Evolutionary conservation across 169 alveolate species (phyloP).

Genomic region (Theileria orientalis): DNA sequence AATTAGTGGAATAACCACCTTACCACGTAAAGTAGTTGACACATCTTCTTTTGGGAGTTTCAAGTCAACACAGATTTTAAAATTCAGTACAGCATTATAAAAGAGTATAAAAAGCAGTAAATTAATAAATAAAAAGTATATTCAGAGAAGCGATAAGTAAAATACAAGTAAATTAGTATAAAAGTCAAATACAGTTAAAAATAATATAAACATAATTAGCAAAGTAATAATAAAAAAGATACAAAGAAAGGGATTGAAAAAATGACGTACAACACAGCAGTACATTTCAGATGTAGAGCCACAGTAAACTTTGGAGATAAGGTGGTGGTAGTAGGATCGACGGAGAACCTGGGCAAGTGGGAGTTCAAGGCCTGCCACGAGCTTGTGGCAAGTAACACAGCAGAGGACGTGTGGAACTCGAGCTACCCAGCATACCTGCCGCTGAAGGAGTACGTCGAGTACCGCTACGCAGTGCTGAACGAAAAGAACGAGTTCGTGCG

Average conservation of each 20-base stretch:
- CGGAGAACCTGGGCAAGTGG: slow-evolving; percentile 56
- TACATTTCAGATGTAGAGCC: slow-evolving; percentile 56
- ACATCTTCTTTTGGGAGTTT: no score
- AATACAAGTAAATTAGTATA: no score
- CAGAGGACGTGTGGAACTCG: slow-evolving; percentile 61
- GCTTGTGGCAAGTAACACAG: slow-evolving; percentile 23
- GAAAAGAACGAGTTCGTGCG: slow-evolving; percentile 46
- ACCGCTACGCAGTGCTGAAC: slow-evolving; percentile 61
- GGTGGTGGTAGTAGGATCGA: slow-evolving; percentile 58
- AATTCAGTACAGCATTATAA: no score
- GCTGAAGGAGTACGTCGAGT: slow-evolving; percentile 37
- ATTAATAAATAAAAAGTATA: no score
- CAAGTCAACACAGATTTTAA: no score
- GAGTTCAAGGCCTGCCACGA: slow-evolving; percentile 21
- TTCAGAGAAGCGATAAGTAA: not conserved
- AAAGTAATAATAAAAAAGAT: no score
- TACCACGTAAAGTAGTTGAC: no score
- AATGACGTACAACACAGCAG: slow-evolving; percentile 57
- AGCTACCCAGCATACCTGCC: slow-evolving; percentile 60
- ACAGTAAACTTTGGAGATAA: slow-evolving; percentile 46
- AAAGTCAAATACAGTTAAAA: no score
- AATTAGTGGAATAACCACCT: no score
- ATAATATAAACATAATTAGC: no score
- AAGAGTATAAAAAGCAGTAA: not conserved
- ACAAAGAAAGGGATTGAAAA: not conserved